Evolutionary conservation across 805 yeast species (phyloP), one percentile per base, ranked within the genome.

Genomic region (Lipomyces japonicus): DNA sequence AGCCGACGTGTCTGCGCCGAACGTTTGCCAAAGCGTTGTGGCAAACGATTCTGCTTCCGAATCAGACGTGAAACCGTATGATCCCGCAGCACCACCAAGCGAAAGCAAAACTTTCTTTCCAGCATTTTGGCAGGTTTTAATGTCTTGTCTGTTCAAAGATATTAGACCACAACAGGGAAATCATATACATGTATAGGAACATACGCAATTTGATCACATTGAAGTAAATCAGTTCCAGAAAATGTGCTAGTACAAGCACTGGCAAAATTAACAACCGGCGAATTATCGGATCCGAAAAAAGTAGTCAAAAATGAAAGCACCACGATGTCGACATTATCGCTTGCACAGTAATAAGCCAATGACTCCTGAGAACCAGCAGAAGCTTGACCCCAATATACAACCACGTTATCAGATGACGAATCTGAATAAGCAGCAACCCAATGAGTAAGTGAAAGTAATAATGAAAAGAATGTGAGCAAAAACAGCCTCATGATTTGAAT

Each of bases 301-400:
- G 68, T 64, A 44, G 75, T 66, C 63, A 87, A 66, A 68, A 88
- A 88, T 0, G 95, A 76, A 30, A 88, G 62, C 4, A 88, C 60
- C 42, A 84, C 72, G 46, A 86, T 61, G 50, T 87, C 95, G 22
- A 82, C 83, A 37, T 78, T 72, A 52, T 76, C 77, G 40, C 78
- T 72, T 50, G 74, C 71, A 73, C 96, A 87, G 71, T 86, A 86
- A 44, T 71, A 66, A 2, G 75, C 58, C 16, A 79, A 64, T 5
- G 63, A 61, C 16, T 70, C 63, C 59, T 78, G 80, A 9, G 73
- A 63, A 4, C 85, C 85, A 18, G 77, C 80, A 7, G 89, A 79
- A 57, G 78, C 75, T 67, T 86, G 95, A 42, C 95, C 95, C 95
- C 95, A 86, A 69, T 86, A 86, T 7, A 84, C 74, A 24, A 82